Conservation (phyloP, 257 asterid species). For the Pogostemon cablin region DNA sequence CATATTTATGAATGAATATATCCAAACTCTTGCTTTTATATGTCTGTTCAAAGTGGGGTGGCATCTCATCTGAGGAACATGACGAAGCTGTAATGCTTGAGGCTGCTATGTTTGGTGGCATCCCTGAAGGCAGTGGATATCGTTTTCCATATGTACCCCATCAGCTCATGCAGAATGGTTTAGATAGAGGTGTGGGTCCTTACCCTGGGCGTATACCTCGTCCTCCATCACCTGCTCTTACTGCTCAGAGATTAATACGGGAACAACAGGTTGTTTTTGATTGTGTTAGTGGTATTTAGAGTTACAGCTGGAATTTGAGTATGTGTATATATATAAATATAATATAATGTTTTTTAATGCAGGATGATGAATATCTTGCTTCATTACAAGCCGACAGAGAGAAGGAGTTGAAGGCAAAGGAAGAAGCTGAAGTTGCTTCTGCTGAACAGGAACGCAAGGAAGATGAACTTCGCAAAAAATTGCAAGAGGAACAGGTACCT, state of each 20-base stretch:
- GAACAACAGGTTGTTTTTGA: conserved; percentile 83
- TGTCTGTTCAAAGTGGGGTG: conserved; percentile 80
- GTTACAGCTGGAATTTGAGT: conserved; percentile 27
- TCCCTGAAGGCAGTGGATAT: conserved; percentile 78
- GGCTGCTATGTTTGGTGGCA: conserved; percentile 98
- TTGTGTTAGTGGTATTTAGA: conserved; percentile 28
- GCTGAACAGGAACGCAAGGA: conserved; percentile 79
- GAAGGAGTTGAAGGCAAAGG: conserved; percentile 92
- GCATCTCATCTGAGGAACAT: conserved; percentile 94
- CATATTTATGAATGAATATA: conserved; percentile 1
- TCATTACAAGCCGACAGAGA: conserved; percentile 96
- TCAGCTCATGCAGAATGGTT: conserved; percentile 64
- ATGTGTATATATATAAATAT: conserved; percentile 9
- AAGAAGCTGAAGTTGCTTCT: conserved; percentile 93
- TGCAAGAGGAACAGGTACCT: conserved; percentile 73
- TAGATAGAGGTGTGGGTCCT: conserved; percentile 50
- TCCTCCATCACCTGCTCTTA: conserved; percentile 93
- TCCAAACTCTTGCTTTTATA: conserved; percentile 12
- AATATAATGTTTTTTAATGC: conserved; percentile 28
- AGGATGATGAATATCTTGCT: conserved; percentile 98
- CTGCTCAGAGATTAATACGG: conserved; percentile 91
- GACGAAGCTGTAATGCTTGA: conserved; percentile 99
- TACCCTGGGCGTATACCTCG: conserved; percentile 58
- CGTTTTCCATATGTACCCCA: conserved; percentile 64
- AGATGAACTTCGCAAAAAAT: conserved; percentile 63